Conservation (phyloP, 2,329 filamentous ascomycete genomes). For the Fusarium sp. region DNA sequence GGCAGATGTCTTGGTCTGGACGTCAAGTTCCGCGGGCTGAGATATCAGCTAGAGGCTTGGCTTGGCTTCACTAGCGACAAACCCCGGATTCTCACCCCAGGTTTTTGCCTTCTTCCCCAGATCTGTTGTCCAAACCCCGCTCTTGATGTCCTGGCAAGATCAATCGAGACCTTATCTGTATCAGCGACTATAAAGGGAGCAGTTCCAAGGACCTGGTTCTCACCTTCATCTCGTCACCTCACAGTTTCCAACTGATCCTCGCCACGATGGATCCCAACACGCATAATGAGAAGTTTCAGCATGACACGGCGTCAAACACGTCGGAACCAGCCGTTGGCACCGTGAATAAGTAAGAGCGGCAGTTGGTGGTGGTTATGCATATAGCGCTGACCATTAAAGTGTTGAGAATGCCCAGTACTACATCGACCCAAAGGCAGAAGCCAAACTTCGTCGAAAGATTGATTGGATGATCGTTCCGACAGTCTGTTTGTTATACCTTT, state of each 20-base stretch:
- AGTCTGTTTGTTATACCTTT: slow-evolving; percentile 62
- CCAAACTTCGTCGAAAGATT: slow-evolving; percentile 21
- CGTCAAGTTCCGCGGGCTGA: slow-evolving; percentile 9
- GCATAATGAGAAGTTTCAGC: slow-evolving; percentile 16
- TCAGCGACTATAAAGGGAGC: not conserved
- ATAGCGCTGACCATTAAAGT: not conserved
- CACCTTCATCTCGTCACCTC: not conserved
- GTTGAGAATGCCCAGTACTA: slow-evolving; percentile 14
- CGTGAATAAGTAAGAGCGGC: not conserved
- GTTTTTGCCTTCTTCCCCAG: not conserved
- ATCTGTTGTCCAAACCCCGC: slow-evolving; percentile 15
- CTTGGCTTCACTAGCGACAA: not conserved
- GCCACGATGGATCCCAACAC: not conserved
- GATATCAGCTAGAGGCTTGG: not conserved
- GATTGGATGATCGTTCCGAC: slow-evolving; percentile 29
- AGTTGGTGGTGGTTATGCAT: rapidly evolving
- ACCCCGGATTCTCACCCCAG: not conserved
- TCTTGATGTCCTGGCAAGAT: not conserved
- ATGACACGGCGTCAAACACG: slow-evolving; percentile 12
- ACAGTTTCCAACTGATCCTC: not conserved
- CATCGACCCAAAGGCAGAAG: slow-evolving; percentile 22
- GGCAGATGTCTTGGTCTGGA: not conserved
- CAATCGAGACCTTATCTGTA: not conserved
- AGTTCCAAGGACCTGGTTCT: not conserved
- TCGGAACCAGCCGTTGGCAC: not conserved